Base-by-base conservation (phyloP, 768 basidiomycete genomes). In the Naematelia encephala region DNA sequence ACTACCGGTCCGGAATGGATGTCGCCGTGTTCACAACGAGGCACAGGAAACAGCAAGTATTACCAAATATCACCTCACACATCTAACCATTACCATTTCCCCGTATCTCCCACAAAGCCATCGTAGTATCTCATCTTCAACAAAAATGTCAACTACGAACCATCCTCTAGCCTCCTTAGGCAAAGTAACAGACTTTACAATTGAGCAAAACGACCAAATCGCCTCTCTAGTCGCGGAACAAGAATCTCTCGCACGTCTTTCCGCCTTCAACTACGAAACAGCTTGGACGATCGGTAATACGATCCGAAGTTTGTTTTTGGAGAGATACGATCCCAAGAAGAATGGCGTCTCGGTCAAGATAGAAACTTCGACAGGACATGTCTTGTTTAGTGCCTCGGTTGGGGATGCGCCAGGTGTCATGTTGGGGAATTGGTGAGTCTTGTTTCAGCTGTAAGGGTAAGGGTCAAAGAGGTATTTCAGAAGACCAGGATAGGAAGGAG, bases 391-490 rank as follows among this genome's bases (percentile, higher is more conserved):
- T 10, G 44, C 29, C 26, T 60, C 47, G 11, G 63, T 64, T 1
- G 66, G 66, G n/a, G 44, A 61, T 26, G 59, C 59, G 13, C 52
- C 52, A n/a, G 49, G n/a, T 23, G 53, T 64, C 22, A 60, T 56
- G 5, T 43, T 63, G 19, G 54, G 51, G 16, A 68, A 68, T 30
- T 49, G n/a, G 63, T 63, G 49, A 21, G 62, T 48, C 48, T 11
- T 52, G 26, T 21, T 27, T 44, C 39, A 11, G 25, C 28, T 3
- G 5, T 30, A 11, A 1, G 12, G 25, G 16, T 39, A 22, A 3
- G 21, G 48, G n/a, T n/a, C n/a, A n/a, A n/a, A n/a, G n/a, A n/a
- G n/a, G n/a, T n/a, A n/a, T n/a, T n/a, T n/a, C n/a, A n/a, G n/a
- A n/a, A n/a, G n/a, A n/a, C n/a, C n/a, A n/a, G n/a, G n/a, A n/a